Evolutionary conservation across 176 grass and related monocot species (phyloP).

Genomic region (Raddia guianensis): DNA sequence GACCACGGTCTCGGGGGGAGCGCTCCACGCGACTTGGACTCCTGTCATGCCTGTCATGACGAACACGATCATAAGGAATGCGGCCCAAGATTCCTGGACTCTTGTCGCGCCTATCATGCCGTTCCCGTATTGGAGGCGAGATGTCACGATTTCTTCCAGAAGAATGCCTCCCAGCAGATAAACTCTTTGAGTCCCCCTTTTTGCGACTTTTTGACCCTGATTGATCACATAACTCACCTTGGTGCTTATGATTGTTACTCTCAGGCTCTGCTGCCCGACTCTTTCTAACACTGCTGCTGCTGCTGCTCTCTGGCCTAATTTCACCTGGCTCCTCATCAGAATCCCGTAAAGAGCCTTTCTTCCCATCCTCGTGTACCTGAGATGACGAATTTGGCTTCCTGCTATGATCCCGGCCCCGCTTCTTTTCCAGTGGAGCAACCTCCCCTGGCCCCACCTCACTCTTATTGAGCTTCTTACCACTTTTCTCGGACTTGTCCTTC

Average conservation of each 20-base stretch:
- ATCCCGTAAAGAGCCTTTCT: constrained; percentile 49
- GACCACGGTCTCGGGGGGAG: constrained; percentile 57
- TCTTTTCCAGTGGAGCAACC: constrained; percentile 42
- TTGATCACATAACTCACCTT: constrained; percentile 46
- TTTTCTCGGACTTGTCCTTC: constrained; percentile 46
- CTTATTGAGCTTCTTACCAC: constrained; percentile 35
- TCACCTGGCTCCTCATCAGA: constrained; percentile 72
- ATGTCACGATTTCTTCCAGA: constrained; percentile 57
- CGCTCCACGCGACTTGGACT: constrained; percentile 52
- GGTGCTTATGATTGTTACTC: constrained; percentile 56
- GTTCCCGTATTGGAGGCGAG: constrained; percentile 41
- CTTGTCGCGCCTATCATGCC: constrained; percentile 51
- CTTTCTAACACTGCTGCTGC: constrained; percentile 50
- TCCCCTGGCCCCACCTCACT: constrained; percentile 44
- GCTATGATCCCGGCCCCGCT: constrained; percentile 34
- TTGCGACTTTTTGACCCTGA: constrained; percentile 54
- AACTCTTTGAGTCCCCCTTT: constrained; percentile 66
- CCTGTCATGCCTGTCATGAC: constrained; percentile 55
- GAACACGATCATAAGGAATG: constrained; percentile 60
- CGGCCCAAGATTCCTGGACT: constrained; percentile 57
- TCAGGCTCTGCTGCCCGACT: constrained; percentile 49
- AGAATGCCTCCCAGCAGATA: constrained; percentile 42
- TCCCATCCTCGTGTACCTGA: constrained; percentile 32
- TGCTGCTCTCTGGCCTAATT: constrained; percentile 76
- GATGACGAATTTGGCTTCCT: constrained; percentile 45